Evolutionary conservation across 2,329 filamentous ascomycete genomes (phyloP).

Genomic region (Clarireedia sp.): DNA sequence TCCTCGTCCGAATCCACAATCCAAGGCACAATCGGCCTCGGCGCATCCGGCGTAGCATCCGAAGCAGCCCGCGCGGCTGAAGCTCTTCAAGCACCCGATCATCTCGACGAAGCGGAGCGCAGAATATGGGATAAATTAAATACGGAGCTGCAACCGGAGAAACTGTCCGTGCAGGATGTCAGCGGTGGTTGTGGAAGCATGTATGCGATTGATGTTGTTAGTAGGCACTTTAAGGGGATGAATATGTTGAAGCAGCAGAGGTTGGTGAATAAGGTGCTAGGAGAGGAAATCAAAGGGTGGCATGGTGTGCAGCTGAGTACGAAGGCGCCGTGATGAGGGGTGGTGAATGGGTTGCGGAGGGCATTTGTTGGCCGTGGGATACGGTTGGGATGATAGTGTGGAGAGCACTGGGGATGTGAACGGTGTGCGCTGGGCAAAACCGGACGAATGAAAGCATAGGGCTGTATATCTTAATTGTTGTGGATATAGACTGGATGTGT

Average conservation of each 20-base stretch:
- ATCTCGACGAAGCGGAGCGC: conserved; percentile 4
- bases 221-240: conserved; percentile 60
- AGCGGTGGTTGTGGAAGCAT: conserved; percentile 80
- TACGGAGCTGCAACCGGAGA: conserved; percentile 25
- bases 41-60: not conserved
- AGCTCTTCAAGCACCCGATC: not conserved
- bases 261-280: conserved; percentile 67
- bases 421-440: not conserved
- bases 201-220: conserved; percentile 76
- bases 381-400: not conserved
- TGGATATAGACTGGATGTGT: not conserved
- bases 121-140: conserved; percentile 21
- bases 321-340: conserved; percentile 33
- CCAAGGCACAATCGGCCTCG: not conserved
- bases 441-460: not conserved
- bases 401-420: not conserved
- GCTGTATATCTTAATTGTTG: not conserved
- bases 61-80: not conserved
- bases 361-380: not conserved
- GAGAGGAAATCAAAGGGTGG: conserved; percentile 71
- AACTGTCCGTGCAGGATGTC: conserved; percentile 57
- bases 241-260: conserved; percentile 75
- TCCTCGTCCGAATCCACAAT: conserved; percentile 1
- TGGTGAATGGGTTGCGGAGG: not conserved
- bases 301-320: conserved; percentile 78